phyloP scores from a whole-genome alignment of 345 rosid species.

The Pistacia atlantica region DNA sequence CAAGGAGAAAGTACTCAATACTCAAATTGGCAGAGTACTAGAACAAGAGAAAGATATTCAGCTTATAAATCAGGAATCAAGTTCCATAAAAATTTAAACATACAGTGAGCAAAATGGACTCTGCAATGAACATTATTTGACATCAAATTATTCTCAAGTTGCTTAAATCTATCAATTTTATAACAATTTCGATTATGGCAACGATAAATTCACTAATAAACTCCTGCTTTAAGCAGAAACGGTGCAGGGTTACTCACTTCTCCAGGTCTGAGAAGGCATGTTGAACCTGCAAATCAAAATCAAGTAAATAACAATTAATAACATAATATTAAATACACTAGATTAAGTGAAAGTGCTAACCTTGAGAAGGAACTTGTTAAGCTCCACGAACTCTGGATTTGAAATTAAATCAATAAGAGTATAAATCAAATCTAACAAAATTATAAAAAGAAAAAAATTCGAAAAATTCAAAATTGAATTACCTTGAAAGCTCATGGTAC shows the following conservation, averaged over 20 bases:
- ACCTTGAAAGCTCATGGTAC: constrained; percentile 75
- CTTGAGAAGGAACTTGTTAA: constrained; percentile 68
- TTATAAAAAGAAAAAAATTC: background rate
- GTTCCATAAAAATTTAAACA: background rate
- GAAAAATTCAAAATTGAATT: background rate
- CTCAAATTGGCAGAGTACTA: background rate
- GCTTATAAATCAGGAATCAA: background rate
- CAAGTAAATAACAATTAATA: background rate
- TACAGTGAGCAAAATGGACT: background rate
- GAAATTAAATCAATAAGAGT: background rate
- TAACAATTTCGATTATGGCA: background rate
- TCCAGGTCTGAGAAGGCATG: constrained; percentile 63
- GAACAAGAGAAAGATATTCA: background rate
- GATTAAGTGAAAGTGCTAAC: constrained; percentile 34
- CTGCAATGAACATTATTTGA: background rate
- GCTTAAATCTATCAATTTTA: background rate
- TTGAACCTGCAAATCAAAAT: constrained; percentile 48
- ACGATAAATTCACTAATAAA: no score
- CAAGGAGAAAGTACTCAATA: background rate
- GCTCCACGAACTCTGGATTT: constrained; percentile 59
- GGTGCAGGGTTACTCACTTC: constrained; percentile 55
- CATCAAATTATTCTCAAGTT: background rate
- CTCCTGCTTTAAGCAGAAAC: background rate
- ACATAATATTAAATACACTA: background rate
- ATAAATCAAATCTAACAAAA: background rate